Evolutionary conservation across 2,329 filamentous ascomycete genomes (phyloP).

Genomic region (Cytospora mali): DNA sequence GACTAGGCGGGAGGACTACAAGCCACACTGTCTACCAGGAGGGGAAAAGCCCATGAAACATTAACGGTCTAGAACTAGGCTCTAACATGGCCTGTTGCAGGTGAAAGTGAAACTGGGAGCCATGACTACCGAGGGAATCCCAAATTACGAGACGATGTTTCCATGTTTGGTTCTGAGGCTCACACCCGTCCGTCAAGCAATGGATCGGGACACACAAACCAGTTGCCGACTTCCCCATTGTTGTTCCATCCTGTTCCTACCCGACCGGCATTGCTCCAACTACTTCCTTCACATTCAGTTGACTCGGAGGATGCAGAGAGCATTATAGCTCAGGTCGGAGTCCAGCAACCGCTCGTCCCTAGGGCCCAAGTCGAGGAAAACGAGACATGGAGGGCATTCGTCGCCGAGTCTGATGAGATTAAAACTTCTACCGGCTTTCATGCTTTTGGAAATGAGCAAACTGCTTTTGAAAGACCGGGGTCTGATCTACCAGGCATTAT

Average conservation of each 20-base stretch:
- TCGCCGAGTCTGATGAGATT: conserved; percentile 25
- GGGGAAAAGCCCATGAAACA: background rate
- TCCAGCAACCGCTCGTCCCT: conserved; percentile 24
- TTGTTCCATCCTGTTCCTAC: conserved; percentile 31
- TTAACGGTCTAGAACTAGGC: too few relatives aligned
- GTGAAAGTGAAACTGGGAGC: background rate
- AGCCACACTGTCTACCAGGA: background rate
- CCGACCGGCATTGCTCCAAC: conserved; percentile 21
- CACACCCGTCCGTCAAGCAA: conserved; percentile 2
- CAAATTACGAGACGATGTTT: background rate
- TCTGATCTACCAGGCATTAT: background rate
- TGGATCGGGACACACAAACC: background rate
- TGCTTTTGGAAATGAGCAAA: background rate
- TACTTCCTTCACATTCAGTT: conserved; percentile 9
- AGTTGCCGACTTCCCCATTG: conserved; percentile 19
- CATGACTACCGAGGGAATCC: too few relatives aligned
- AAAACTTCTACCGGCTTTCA: conserved; percentile 9
- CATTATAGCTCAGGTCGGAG: conserved; percentile 33
- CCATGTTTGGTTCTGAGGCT: background rate
- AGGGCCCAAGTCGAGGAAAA: conserved; percentile 33
- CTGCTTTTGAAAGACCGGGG: background rate
- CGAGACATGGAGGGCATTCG: conserved; percentile 32
- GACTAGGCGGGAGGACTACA: background rate
- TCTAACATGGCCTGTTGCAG: background rate
- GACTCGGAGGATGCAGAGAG: conserved; percentile 32